Evolutionary conservation across 352 stramenopile genomes (phyloP).

Genomic region (Phytophthora meadii): DNA sequence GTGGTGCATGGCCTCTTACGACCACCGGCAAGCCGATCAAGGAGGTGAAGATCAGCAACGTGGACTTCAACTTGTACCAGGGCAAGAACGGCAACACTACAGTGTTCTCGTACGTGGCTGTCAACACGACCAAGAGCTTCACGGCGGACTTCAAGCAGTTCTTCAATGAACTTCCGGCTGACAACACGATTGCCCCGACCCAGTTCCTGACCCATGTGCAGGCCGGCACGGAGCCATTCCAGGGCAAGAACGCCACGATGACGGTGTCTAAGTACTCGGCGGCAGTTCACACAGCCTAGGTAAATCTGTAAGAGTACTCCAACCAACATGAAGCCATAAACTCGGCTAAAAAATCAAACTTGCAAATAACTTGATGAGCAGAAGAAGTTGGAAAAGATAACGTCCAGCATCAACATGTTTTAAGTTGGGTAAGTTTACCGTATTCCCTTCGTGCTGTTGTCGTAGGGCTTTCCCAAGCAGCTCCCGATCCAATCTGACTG

Average conservation of each 20-base stretch:
- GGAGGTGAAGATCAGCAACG: slow-evolving; percentile 12
- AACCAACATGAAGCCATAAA: no score
- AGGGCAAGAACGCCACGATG: slow-evolving; percentile 35
- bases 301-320: neutral
- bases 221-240: slow-evolving; percentile 41
- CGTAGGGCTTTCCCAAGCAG: no score
- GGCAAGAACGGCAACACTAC: slow-evolving; percentile 38
- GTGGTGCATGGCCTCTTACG: slow-evolving; percentile 35
- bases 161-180: slow-evolving; percentile 24
- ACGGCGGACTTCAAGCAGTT: slow-evolving; percentile 36
- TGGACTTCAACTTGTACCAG: slow-evolving; percentile 37
- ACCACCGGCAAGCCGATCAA: slow-evolving; percentile 33
- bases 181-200: slow-evolving; percentile 28
- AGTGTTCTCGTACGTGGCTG: slow-evolving; percentile 44
- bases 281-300: slow-evolving; percentile 16
- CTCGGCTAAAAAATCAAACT: no score
- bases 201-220: slow-evolving; percentile 42
- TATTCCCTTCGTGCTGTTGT: no score
- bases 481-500: no score
- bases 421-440: no score
- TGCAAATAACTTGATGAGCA: no score
- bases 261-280: slow-evolving; percentile 33
- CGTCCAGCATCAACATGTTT: no score
- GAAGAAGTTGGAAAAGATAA: no score
- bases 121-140: slow-evolving; percentile 22